A percentile compares a stretch with the other conserved stretches of the same genome.
These are phyloP conservation scores for Diversispora eburnea DNA, from an alignment of 192 early-diverging fungal genomes.

Conservation along the genomic window DNA sequence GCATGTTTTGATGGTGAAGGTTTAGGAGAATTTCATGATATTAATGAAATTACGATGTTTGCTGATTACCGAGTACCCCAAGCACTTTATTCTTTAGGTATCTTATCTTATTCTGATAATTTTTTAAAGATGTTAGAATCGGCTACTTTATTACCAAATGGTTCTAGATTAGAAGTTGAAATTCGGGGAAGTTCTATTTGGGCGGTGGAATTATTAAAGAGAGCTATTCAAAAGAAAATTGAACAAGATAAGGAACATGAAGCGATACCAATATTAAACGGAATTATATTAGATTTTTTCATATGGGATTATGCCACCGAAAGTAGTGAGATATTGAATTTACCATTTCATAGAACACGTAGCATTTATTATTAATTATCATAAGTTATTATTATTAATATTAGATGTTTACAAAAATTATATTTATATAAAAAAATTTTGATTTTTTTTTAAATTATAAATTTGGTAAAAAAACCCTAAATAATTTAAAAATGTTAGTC, in stretches of 20 bases:
- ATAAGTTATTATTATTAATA: too few species aligned
- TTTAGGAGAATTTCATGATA: constrained; percentile 63
- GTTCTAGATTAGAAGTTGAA: constrained; percentile 68
- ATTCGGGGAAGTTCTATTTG: constrained; percentile 79
- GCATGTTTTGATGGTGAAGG: constrained; percentile 74
- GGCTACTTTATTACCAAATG: constrained; percentile 48
- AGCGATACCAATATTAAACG: constrained; percentile 50
- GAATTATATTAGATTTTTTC: constrained; percentile 83
- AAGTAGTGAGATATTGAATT: constrained; percentile 49
- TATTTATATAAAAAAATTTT: too few species aligned
- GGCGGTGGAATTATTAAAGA: constrained; percentile 65
- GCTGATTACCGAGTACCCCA: constrained; percentile 80
- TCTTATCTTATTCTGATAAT: constrained; percentile 61
- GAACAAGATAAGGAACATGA: constrained; percentile 18
- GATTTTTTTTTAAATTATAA: too few species aligned
- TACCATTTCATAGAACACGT: constrained; percentile 65
- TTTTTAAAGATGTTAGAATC: constrained; percentile 46
- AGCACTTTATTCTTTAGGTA: constrained; percentile 66
- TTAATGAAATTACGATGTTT: constrained; percentile 85
- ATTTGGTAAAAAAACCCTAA: too few species aligned
- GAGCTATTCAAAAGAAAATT: constrained; percentile 35
- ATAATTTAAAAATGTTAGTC: too few species aligned
- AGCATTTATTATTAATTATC: constrained; percentile 54
- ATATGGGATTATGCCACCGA: constrained; percentile 84
- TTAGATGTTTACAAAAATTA: too few species aligned